Conservation (phyloP, 306 rosid species). For the Delonix regia region DNA sequence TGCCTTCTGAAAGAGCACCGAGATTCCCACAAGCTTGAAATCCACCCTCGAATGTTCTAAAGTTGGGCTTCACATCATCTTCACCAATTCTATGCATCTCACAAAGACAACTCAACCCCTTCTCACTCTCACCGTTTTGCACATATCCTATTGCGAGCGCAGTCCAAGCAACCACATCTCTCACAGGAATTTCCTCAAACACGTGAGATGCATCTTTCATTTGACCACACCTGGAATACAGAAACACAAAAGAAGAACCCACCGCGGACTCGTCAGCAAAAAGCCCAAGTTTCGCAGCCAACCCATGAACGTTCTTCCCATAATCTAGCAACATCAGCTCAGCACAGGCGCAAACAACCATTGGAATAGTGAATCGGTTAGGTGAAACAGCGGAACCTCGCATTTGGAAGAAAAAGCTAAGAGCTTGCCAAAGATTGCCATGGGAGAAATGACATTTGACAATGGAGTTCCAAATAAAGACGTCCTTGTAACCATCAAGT, state of each 20-base stretch:
- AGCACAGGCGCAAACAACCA: slow-evolving; percentile 60
- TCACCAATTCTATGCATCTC: slow-evolving; percentile 70
- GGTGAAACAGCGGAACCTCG: slow-evolving; percentile 51
- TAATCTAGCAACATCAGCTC: slow-evolving; percentile 41
- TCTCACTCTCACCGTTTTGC: slow-evolving; percentile 66
- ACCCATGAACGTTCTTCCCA: slow-evolving; percentile 62
- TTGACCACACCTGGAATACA: slow-evolving; percentile 62
- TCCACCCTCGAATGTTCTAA: slow-evolving; percentile 76
- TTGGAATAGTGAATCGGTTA: slow-evolving; percentile 65
- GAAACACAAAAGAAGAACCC: slow-evolving; percentile 68
- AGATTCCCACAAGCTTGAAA: slow-evolving; percentile 75
- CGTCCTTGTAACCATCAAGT: slow-evolving; percentile 51
- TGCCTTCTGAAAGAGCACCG: slow-evolving; percentile 59
- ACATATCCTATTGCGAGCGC: slow-evolving; percentile 68
- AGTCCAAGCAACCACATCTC: slow-evolving; percentile 86
- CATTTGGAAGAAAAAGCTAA: slow-evolving; percentile 57
- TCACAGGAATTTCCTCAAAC: slow-evolving; percentile 69
- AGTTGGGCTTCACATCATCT: slow-evolving; percentile 55
- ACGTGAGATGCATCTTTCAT: slow-evolving; percentile 46
- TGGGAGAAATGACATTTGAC: slow-evolving; percentile 72
- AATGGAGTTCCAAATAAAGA: slow-evolving; percentile 77
- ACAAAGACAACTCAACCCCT: slow-evolving; percentile 64
- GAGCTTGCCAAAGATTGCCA: slow-evolving; percentile 44
- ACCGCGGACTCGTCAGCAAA: slow-evolving; percentile 44
- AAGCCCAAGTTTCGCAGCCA: slow-evolving; percentile 57